These are phyloP conservation scores for Xerocomus spinulosus DNA, from an alignment of 768 basidiomycete genomes.

Conservation along the genomic window DNA sequence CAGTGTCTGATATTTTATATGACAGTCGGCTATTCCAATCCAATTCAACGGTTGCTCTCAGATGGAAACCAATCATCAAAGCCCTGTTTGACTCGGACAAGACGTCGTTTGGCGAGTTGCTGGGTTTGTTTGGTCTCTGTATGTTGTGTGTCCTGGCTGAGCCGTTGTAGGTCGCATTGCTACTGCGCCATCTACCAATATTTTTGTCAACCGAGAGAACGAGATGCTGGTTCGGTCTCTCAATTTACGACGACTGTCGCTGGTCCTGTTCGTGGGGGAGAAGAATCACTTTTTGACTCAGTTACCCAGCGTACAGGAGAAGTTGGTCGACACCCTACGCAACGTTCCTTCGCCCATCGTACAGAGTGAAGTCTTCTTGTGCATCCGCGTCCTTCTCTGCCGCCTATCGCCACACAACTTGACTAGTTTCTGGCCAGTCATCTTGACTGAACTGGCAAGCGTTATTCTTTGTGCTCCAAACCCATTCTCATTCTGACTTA, in stretches of 20 bases:
- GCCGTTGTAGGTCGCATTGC: conserved; percentile 61
- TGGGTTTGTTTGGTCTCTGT: conserved; percentile 49
- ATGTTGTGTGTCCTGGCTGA: conserved; percentile 22
- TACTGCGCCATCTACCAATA: conserved; percentile 86
- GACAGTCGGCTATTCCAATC: conserved; percentile 88
- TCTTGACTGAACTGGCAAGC: conserved; percentile 82
- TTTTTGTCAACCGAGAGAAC: conserved; percentile 93
- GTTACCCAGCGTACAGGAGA: conserved; percentile 94
- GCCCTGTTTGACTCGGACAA: conserved; percentile 83
- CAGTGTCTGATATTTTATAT: conserved; percentile 75
- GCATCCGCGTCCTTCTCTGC: conserved; percentile 86
- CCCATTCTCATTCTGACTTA: not conserved
- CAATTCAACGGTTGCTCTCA: conserved; percentile 45
- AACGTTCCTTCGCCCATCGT: conserved; percentile 77
- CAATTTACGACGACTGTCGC: conserved; percentile 83
- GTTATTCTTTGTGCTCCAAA: conserved; percentile 13
- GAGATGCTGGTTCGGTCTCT: conserved; percentile 86
- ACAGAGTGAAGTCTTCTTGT: conserved; percentile 92
- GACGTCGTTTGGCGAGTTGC: conserved; percentile 76
- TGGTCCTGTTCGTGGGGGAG: conserved; percentile 80
- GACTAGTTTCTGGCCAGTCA: conserved; percentile 94
- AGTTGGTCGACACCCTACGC: conserved; percentile 87
- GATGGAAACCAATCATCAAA: conserved; percentile 78
- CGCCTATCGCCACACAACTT: conserved; percentile 87
- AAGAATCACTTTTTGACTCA: conserved; percentile 89